Conservation (phyloP, 495 filamentous ascomycete genomes). For the Glarea lozoyensis region DNA sequence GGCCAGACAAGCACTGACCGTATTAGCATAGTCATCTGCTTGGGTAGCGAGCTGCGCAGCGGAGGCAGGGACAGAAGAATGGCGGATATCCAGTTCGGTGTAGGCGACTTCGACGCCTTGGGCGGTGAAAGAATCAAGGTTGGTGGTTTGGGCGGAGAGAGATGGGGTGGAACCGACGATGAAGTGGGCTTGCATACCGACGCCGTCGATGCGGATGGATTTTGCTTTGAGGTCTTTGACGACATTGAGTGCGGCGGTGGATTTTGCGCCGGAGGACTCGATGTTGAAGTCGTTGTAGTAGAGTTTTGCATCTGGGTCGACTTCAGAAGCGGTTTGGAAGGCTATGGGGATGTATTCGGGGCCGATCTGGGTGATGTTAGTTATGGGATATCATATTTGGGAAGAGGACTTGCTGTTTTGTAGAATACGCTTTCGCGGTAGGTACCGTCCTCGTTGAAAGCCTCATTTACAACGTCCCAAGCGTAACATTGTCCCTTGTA, state of each 20-base stretch:
- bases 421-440: slow-evolving; percentile 49
- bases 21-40: slow-evolving; percentile 44
- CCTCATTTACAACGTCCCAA: slow-evolving; percentile 61
- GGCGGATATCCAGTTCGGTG: slow-evolving; percentile 56
- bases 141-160: slow-evolving; percentile 35
- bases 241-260: slow-evolving; percentile 32
- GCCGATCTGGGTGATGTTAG: slow-evolving; percentile 28
- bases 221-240: slow-evolving; percentile 44
- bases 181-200: slow-evolving; percentile 57
- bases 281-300: slow-evolving; percentile 68
- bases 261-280: slow-evolving; percentile 43
- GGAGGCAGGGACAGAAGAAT: slow-evolving; percentile 33
- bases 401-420: slow-evolving; percentile 16
- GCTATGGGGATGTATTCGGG: slow-evolving; percentile 50
- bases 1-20: slow-evolving; percentile 46
- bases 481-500: slow-evolving; percentile 43
- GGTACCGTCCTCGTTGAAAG: slow-evolving; percentile 56
- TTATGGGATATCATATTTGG: neutral
- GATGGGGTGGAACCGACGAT: slow-evolving; percentile 46
- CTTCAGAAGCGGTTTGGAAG: slow-evolving; percentile 38
- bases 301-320: slow-evolving; percentile 50
- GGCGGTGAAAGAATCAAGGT: slow-evolving; percentile 37
- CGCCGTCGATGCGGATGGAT: slow-evolving; percentile 52
- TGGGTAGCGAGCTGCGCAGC: slow-evolving; percentile 43
- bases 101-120: slow-evolving; percentile 53